Evolutionary conservation across 768 basidiomycete genomes (phyloP).

Genomic region (Macrolepiota fuliginosa): DNA sequence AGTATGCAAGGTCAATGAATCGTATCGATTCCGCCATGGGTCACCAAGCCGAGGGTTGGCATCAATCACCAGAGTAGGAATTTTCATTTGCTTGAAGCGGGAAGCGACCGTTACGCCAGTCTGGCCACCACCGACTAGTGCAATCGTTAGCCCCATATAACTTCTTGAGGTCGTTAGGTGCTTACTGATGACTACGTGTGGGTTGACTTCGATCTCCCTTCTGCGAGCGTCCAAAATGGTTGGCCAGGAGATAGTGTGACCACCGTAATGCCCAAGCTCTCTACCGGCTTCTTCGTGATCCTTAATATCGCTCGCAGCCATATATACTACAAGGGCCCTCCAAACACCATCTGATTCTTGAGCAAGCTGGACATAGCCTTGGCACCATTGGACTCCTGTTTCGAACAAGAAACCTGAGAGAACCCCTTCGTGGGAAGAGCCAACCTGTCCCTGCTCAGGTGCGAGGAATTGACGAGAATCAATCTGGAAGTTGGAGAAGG

Average conservation of each 20-base stretch:
- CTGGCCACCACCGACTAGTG: too few species aligned
- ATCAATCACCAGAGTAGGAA: slow-evolving; percentile 6
- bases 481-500: slow-evolving; percentile 7
- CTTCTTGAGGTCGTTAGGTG: not conserved
- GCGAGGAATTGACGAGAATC: not conserved
- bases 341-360: slow-evolving; percentile 1
- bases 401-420: slow-evolving; percentile 1
- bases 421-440: not conserved
- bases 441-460: not conserved
- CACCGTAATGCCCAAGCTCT: slow-evolving; percentile 6
- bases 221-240: not conserved
- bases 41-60: slow-evolving; percentile 1
- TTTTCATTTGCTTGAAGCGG: slow-evolving; percentile 10
- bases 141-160: not conserved
- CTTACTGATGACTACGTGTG: slow-evolving; percentile 5
- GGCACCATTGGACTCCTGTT: slow-evolving; percentile 8
- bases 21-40: slow-evolving; percentile 6
- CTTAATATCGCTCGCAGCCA: slow-evolving; percentile 4
- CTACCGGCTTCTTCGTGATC: slow-evolving; percentile 2
- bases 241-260: not conserved
- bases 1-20: slow-evolving; percentile 7
- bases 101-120: slow-evolving; percentile 2
- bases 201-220: slow-evolving; percentile 1
- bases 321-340: slow-evolving; percentile 7
- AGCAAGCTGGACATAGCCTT: slow-evolving; percentile 1